A percentile compares a stretch with the other conserved stretches of the same genome.
These are phyloP conservation scores for Diplodia mutila DNA, from an alignment of 2,329 filamentous ascomycete genomes.

Conservation along the genomic window DNA sequence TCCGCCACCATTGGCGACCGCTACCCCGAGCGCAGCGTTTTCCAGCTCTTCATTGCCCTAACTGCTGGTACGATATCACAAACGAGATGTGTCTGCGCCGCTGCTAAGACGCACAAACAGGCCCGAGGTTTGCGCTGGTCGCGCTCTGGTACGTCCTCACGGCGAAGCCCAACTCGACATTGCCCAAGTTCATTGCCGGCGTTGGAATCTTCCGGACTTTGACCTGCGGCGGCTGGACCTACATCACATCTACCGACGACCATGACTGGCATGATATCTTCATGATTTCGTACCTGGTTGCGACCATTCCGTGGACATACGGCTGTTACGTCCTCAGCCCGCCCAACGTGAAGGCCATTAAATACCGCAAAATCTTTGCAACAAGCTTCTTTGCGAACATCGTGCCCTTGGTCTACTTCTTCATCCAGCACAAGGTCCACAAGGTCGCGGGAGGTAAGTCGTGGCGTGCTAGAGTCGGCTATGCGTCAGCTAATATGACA, in stretches of 20 bases:
- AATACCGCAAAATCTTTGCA: conserved; percentile 85
- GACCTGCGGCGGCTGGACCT: conserved; percentile 97
- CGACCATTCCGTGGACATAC: conserved; percentile 91
- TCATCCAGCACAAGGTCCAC: conserved; percentile 98
- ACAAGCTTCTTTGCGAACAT: conserved; percentile 87
- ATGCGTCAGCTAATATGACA: not conserved
- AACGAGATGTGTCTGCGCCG: conserved; percentile 1
- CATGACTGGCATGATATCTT: conserved; percentile 99
- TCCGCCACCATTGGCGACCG: conserved; percentile 96
- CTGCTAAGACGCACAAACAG: conserved; percentile 48
- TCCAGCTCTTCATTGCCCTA: conserved; percentile 95
- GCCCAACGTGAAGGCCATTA: conserved; percentile 77
- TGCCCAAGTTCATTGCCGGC: conserved; percentile 80
- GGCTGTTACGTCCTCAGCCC: conserved; percentile 89
- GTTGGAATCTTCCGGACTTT: conserved; percentile 86
- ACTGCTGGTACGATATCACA: conserved; percentile 70
- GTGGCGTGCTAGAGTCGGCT: conserved; percentile 64
- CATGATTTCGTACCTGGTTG: conserved; percentile 97
- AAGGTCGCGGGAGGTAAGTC: conserved; percentile 84
- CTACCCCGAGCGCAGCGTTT: conserved; percentile 94
- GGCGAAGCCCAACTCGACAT: conserved; percentile 69
- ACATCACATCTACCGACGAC: conserved; percentile 96
- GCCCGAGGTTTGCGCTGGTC: conserved; percentile 88
- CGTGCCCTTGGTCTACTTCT: conserved; percentile 90
- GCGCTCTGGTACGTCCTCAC: conserved; percentile 91